These are phyloP conservation scores for Plantago major DNA, from an alignment of 257 asterid species.

Conservation along the genomic window DNA sequence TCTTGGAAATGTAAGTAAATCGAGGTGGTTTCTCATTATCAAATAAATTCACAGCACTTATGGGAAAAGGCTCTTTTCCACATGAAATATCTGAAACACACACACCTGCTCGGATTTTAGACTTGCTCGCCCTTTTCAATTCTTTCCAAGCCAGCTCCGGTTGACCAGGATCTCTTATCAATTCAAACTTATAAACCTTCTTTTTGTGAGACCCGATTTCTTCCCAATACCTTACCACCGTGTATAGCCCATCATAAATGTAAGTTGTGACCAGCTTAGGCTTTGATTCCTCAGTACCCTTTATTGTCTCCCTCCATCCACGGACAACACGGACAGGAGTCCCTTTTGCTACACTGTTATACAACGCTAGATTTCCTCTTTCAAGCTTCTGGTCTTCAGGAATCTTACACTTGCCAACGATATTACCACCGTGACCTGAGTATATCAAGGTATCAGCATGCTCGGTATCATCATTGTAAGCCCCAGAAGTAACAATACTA, in stretches of 20 bases:
- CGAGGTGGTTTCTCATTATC: conserved; percentile 49
- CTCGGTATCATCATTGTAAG: conserved; percentile 55
- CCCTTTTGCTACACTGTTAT: conserved; percentile 39
- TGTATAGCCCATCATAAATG: conserved; percentile 81
- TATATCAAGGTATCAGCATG: conserved; percentile 58
- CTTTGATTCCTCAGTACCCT: conserved; percentile 39
- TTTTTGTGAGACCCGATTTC: conserved; percentile 60
- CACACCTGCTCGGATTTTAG: conserved; percentile 44
- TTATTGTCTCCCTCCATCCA: conserved; percentile 52
- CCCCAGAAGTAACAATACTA: conserved; percentile 83
- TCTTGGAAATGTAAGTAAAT: conserved; percentile 49
- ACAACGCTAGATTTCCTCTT: conserved; percentile 73
- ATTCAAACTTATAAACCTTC: conserved; percentile 63
- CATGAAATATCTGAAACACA: conserved; percentile 60
- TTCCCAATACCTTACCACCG: conserved; percentile 41
- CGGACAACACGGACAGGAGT: conserved; percentile 83
- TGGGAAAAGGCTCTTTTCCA: conserved; percentile 51
- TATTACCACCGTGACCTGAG: conserved; percentile 85
- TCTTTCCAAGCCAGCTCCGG: conserved; percentile 81
- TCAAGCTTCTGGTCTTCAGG: conserved; percentile 82
- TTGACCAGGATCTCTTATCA: conserved; percentile 71
- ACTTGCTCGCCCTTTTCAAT: conserved; percentile 39
- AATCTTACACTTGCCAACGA: conserved; percentile 42
- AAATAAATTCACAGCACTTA: conserved; percentile 57
- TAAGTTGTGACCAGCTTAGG: conserved; percentile 49